Evolutionary conservation across 768 basidiomycete species (phyloP), one percentile per base, ranked within the genome.

Genomic region (Podaxis sp.): DNA sequence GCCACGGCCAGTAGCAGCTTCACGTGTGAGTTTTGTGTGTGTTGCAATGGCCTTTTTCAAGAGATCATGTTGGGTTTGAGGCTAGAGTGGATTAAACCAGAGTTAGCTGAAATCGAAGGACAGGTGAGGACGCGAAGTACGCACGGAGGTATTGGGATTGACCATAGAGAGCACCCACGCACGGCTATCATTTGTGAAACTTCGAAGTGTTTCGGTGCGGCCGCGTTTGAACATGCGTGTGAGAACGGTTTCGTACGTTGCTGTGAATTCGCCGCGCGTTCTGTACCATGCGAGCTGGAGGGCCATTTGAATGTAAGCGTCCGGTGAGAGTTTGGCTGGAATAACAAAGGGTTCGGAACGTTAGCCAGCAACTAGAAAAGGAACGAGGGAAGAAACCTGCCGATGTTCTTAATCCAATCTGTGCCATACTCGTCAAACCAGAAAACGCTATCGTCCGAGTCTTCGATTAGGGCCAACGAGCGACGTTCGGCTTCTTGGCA

Each of bases 241-340:
- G 36, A 96, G 82, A 0, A 89, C 92, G 0, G 95, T 97, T 75
- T 98, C 96, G 72, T 98, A 97, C 6, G 92, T 94, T 1, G 96
- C 93, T 3, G 93, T 92, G 68, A 93, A 89, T 62, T 79, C 75
- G 11, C 85, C 86, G 51, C 87, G 90, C 22, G 87, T 85, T 71
- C 83, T 85, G 76, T 90, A 93, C 88, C 91, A 97, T 3, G 94
- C 95, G 9, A 97, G 82, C 71, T 98, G 96, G 19, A 97, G 79
- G 0, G 87, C 91, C 83, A 96, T 90, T 71, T 98, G 96, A 54
- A 96, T 83, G 75, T 85, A 97, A 1, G 91, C 91, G 70, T 98
- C 96, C 0, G 95, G 87, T 12, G 81, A 77, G 40, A 82, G 72
- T 50, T 78, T 77, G 27, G 76, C 79, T 76, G 64, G 40, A 11